These are phyloP conservation scores for Beauveria asiatica DNA, from an alignment of 2,329 filamentous ascomycete genomes.

Conservation along the genomic window DNA sequence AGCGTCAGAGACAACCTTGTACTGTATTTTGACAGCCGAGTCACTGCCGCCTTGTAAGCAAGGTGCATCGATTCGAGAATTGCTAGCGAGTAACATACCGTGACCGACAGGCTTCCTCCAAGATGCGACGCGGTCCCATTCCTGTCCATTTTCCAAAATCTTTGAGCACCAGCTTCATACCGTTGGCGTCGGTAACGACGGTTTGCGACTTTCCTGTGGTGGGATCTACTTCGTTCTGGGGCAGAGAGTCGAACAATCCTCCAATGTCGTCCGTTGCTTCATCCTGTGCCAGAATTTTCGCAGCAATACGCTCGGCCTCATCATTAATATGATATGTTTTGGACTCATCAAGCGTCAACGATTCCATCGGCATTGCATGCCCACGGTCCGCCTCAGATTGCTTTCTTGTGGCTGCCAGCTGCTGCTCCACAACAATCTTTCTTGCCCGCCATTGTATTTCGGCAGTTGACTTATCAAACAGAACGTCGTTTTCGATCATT, in stretches of 20 bases:
- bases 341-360: constrained; percentile 19
- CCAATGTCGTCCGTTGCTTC: constrained; percentile 45
- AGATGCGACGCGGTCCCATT: constrained; percentile 61
- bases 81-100: constrained; percentile 40
- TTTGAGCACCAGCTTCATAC: constrained; percentile 53
- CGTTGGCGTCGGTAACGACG: constrained; percentile 43
- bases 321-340: constrained; percentile 40
- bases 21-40: constrained; percentile 56
- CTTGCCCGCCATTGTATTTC: constrained; percentile 57
- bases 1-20: constrained; percentile 61
- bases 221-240: constrained; percentile 51
- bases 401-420: constrained; percentile 44
- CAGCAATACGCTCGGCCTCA: constrained; percentile 50
- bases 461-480: constrained; percentile 62
- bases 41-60: constrained; percentile 44
- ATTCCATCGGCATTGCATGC: constrained; percentile 8
- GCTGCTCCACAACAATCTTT: constrained; percentile 52
- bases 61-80: not conserved
- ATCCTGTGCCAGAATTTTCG: constrained; percentile 48
- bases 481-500: constrained; percentile 66
- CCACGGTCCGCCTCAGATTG: constrained; percentile 17
- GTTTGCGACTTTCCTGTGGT: constrained; percentile 49
- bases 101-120: constrained; percentile 83
- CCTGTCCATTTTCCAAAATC: constrained; percentile 83
- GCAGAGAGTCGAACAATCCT: constrained; percentile 50